These are phyloP conservation scores for Protomyces lactucae-debilis DNA, from an alignment of 1,139 yeast genomes.

Conservation along the genomic window DNA sequence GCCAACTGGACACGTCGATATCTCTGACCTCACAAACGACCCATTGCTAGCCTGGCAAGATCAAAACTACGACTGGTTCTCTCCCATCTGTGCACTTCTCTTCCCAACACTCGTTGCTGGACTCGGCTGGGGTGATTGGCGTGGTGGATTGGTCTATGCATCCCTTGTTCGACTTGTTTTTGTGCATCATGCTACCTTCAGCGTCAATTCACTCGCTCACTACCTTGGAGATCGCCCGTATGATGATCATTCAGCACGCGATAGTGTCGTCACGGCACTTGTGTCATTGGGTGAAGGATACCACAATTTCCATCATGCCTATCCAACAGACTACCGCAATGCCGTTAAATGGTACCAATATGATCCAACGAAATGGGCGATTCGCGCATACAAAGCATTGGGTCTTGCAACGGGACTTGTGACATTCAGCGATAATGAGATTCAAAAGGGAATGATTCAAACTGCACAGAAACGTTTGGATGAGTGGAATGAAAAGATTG, in stretches of 20 bases:
- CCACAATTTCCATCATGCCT: constrained; percentile 99
- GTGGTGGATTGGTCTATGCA: constrained; percentile 89
- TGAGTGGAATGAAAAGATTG: constrained; percentile 64
- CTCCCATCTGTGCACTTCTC: constrained; percentile 62
- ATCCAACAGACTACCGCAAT: constrained; percentile 96
- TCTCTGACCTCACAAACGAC: constrained; percentile 82
- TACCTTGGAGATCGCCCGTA: constrained; percentile 98
- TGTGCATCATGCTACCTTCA: constrained; percentile 97
- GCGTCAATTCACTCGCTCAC: constrained; percentile 97
- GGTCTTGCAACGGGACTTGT: constrained; percentile 90
- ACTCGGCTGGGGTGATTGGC: constrained; percentile 76
- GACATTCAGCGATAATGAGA: constrained; percentile 90
- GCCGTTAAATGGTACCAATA: constrained; percentile 98
- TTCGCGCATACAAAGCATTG: constrained; percentile 63
- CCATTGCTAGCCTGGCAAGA: constrained; percentile 91
- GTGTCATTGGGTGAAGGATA: constrained; percentile 98
- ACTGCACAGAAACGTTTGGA: constrained; percentile 95
- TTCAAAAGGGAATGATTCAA: constrained; percentile 91
- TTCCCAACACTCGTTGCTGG: constrained; percentile 78
- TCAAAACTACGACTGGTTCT: constrained; percentile 71
- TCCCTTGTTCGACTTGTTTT: constrained; percentile 77
- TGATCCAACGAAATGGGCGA: constrained; percentile 87
- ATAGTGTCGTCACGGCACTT: constrained; percentile 86
- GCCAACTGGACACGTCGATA: constrained; percentile 92
- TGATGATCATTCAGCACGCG: constrained; percentile 94